Base-by-base conservation (phyloP, 306 rosid species). In the Casuarina glauca region DNA sequence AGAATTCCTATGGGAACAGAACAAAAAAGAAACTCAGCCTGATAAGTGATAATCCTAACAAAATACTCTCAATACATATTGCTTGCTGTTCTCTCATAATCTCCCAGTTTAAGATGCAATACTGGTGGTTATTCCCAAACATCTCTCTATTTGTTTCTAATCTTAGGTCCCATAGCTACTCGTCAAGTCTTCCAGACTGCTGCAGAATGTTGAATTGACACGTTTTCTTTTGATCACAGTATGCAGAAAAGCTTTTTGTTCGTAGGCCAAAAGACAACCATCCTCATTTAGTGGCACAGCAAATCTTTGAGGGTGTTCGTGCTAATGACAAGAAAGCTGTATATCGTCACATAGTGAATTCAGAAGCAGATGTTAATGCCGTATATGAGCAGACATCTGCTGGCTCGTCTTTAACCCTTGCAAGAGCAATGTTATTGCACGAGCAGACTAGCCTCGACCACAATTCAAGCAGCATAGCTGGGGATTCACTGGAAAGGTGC, bases 281-380 rank as follows among this genome's bases (percentile, higher is more conserved):
- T 83, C 88, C 81, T 57, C 85, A 87, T 71, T 57, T 90, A 72
- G 88, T 93, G 78, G 93, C 96, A 41, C 99, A 85, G 74, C 98
- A 91, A 80, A 88, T 96, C 60, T 93, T 96, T 98, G 99, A 93
- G 78, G 94, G 91, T 61, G 97, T 93, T 74, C 90, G 89, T 57
- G 80, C 93, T 15, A 96, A 93, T n/a, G 98, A 96, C 90, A 96
- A 93, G 83, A 96, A 96, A 77, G 93, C 94, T 39, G 94, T 96
- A 70, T 96, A 96, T 82, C 94, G 93, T 53, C 93, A 84, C 91
- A 93, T 96, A 68, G 96, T 96, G 69, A 86, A 88, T 81, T 91
- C 93, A 9, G 97, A 93, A 48, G 82, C 90, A 73, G 99, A 96
- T 53, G 87, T 96, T 67, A 93, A 91, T 83, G 91, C 74, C 39